These are phyloP conservation scores for Neofusicoccum parvum DNA, from an alignment of 2,329 filamentous ascomycete species.

Conservation along the genomic window DNA sequence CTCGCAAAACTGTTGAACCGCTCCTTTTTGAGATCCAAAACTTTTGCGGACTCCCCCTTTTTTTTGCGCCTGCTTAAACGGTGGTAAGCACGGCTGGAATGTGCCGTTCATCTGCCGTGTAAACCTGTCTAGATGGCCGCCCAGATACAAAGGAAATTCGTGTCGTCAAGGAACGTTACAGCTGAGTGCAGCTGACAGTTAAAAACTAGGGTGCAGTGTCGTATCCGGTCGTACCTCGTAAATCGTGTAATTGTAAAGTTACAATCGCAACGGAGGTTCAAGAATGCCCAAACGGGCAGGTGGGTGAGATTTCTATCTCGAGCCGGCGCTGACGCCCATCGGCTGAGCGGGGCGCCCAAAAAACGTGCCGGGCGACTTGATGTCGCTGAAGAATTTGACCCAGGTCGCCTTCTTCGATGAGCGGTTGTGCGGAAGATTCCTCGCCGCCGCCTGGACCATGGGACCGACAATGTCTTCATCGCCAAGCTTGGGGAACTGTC, in stretches of 20 bases:
- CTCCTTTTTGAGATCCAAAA: conserved; percentile 9
- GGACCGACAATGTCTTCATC: conserved; percentile 93
- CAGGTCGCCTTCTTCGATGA: conserved; percentile 39
- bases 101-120: background rate
- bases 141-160: conserved; percentile 33
- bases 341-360: conserved; percentile 32
- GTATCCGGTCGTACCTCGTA: conserved; percentile 43
- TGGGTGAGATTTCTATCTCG: background rate
- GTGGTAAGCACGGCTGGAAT: background rate
- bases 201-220: conserved; percentile 31
- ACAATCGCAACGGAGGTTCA: conserved; percentile 27
- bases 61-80: background rate
- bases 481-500: conserved; percentile 85
- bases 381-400: conserved; percentile 41
- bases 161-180: conserved; percentile 26
- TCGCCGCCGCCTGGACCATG: conserved; percentile 63
- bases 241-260: conserved; percentile 33
- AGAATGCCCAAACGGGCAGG: conserved; percentile 8
- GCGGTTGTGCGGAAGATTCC: conserved; percentile 38
- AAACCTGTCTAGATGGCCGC: conserved; percentile 14
- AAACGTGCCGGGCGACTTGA: conserved; percentile 38
- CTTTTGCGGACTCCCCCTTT: background rate
- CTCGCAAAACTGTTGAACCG: conserved; percentile 14
- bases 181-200: conserved; percentile 25
- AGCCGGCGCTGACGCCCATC: conserved; percentile 4